Percentiles rank a stretch among this genome's conserved stretches.
These are phyloP conservation scores for Apiospora hydei DNA, from an alignment of 2,329 filamentous ascomycete genomes.

Conservation along the genomic window DNA sequence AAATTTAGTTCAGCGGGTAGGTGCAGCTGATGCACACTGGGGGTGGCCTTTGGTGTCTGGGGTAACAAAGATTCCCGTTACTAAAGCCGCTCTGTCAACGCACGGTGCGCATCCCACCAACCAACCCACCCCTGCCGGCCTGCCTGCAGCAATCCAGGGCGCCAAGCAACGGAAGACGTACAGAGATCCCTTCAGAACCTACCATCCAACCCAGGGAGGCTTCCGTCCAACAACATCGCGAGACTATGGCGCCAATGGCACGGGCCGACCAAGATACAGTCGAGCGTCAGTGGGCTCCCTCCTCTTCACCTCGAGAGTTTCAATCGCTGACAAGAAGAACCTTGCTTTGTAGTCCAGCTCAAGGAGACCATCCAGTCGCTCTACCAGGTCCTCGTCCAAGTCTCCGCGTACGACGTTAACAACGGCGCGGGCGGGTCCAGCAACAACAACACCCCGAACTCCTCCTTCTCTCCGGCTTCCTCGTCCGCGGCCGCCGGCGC, in stretches of 20 bases:
- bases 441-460: slow-evolving; percentile 24
- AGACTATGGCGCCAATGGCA: slow-evolving; percentile 44
- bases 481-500: slow-evolving; percentile 15
- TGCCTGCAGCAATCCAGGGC: slow-evolving; percentile 11
- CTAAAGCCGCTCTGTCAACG: neutral
- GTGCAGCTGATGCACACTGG: neutral
- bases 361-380: slow-evolving; percentile 46
- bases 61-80: neutral
- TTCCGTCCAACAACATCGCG: neutral
- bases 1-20: slow-evolving; percentile 2
- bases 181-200: neutral
- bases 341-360: slow-evolving; percentile 38
- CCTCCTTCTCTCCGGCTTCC: slow-evolving; percentile 13
- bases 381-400: slow-evolving; percentile 58
- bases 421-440: slow-evolving; percentile 26
- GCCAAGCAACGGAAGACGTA: slow-evolving; percentile 1
- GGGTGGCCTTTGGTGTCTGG: neutral
- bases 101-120: slow-evolving; percentile 4
- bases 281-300: slow-evolving; percentile 40
- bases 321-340: slow-evolving; percentile 8
- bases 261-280: slow-evolving; percentile 45
- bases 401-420: slow-evolving; percentile 65
- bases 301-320: neutral
- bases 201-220: neutral
- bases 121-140: neutral